Evolutionary conservation across 2,329 filamentous ascomycete species (phyloP).

Genomic region (Beauveria bassiana): DNA sequence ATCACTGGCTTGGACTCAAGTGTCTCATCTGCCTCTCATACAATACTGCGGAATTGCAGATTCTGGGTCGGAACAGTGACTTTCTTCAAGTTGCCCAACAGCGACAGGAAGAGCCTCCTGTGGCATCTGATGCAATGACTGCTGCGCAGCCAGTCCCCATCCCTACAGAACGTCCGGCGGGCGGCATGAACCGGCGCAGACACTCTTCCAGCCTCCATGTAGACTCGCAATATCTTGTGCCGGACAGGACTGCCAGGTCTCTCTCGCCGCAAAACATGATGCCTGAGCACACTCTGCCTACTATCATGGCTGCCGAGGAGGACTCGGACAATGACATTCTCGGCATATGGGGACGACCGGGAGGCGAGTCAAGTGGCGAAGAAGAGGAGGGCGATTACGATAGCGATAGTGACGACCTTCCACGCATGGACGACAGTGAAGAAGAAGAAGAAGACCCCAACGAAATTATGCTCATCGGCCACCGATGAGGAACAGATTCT

Average conservation of each 20-base stretch:
- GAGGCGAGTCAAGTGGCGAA: constrained; percentile 38
- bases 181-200: constrained; percentile 24
- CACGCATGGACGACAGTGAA: constrained; percentile 35
- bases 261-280: constrained; percentile 31
- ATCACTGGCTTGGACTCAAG: constrained; percentile 92
- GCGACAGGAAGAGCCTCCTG: constrained; percentile 12
- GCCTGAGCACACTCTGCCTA: constrained; percentile 20
- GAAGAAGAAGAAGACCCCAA: constrained; percentile 37
- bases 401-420: constrained; percentile 34
- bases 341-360: constrained; percentile 45
- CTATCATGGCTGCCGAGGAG: constrained; percentile 25
- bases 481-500: constrained; percentile 17
- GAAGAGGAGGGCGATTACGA: constrained; percentile 39
- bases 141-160: constrained; percentile 17
- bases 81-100: constrained; percentile 21
- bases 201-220: constrained; percentile 31
- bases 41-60: constrained; percentile 59
- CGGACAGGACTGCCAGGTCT: constrained; percentile 37
- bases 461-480: constrained; percentile 43
- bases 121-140: neutral
- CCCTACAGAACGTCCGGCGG: constrained; percentile 4
- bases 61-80: constrained; percentile 38
- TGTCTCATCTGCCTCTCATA: constrained; percentile 68
- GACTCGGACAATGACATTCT: constrained; percentile 50
- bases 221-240: constrained; percentile 24